Evolutionary conservation across 108 stramenopile genomes (phyloP), one percentile per base, ranked within the genome.

Genomic region (Skeletonema tropicum): DNA sequence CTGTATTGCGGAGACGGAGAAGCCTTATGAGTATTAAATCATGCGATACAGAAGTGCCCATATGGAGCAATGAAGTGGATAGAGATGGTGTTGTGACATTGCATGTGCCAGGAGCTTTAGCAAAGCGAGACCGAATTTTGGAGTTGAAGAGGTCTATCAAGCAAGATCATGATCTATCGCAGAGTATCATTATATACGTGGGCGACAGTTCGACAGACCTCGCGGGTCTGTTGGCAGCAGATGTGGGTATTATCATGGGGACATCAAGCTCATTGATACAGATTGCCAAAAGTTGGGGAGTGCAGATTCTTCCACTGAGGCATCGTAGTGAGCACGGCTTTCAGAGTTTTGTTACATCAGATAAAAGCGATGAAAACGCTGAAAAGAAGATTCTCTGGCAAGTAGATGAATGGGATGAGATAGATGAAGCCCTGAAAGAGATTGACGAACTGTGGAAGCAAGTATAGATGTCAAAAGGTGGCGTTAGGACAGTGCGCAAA

Each of bases 201-300:
- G 87, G 87, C 26, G 87, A 87, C 60, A 85, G 85, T 21, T 83
- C 85, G 14, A 87, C 87, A 14, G 87, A 87, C 46, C 39, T 85
- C 26, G 60, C 77, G 23, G 87, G 83, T 35, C 41, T 88, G 6
- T 38, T 88, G 12, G 85, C 83, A 41, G 85, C 87, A 19, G 87
- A 88, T 33, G 68, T 88, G 42, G 87, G 87, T 25, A 77, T 88
- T 17, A 30, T 88, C 39, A 81, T 88, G 42, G 85, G 85, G n/a
- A 49, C 60, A 23, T 82, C 80, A 23, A 70, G 65, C 62, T 84
- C 83, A 11, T 62, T 73, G 10, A 48, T 64, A 5, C 45, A 14
- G 19, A 66, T 88, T 30, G 87, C 85, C 5, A 57, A 73, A 39
- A 42, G 49, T 32, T 88, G 71, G 66, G 79, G 70, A 8, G 60